Evolutionary conservation across 352 stramenopile genomes (phyloP), one percentile per base, ranked within the genome.

Genomic region (Pythium graminicola): DNA sequence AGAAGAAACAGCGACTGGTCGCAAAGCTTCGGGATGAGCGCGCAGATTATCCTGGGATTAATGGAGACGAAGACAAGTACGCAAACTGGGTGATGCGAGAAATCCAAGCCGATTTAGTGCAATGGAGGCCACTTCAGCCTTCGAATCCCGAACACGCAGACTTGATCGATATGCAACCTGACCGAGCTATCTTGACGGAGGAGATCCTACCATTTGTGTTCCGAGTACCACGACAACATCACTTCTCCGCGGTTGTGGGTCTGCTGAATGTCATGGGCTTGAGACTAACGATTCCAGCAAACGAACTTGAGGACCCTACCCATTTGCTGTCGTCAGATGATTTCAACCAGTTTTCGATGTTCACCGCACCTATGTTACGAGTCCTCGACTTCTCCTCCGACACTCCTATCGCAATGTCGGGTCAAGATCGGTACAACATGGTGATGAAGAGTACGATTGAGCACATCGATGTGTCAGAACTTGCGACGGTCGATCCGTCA

Each of bases 171-270:
- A 38, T 65, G 6, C 67, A 85, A 19, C 81, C 83, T 13, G 81
- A 91, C 26, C 66, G 80, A 16, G 72, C 74, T 0, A 67, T 79
- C 17, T 53, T 92, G 47, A 81, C 64, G 0, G 83, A 93, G 45
- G 83, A 93, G 59, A 69, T 90, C 27, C 64, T 86, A 28, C 83
- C 83, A 20, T 93, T 90, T 60, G 50, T 93, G 26, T 89, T 90
- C 60, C 33, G 45, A 35, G 63, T 89, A 16, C 68, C 69, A 1
- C 24, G 33, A n/a, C n/a, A 32, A 0, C 50, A 70, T n/a, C 71
- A 64, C 14, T 62, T 71, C 42, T 24, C 52, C 0, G 40, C 82
- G 14, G 40, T 86, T 27, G 42, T 55, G 2, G 65, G 67, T 10
- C 43, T 89, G 10, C 55, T 93, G 11, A 42, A 72, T 11, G 45